Evolutionary conservation across 1,284 basidiomycete species (phyloP).

Genomic region (Porodaedalea pini): DNA sequence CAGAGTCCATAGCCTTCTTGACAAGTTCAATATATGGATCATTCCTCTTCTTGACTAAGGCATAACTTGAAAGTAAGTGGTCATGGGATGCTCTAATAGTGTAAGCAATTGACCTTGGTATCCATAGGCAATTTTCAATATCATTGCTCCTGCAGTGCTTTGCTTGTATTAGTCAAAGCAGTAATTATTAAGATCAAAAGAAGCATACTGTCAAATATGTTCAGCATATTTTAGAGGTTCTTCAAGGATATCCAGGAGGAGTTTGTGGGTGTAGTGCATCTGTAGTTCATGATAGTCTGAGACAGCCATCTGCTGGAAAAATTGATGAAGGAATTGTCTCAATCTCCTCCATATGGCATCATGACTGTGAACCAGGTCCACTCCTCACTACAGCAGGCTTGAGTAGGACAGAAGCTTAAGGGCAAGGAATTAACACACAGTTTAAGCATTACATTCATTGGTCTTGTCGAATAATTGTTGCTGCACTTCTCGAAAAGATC

Average conservation of each 20-base stretch:
- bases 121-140: conserved; percentile 13
- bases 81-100: background rate
- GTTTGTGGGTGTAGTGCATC: background rate
- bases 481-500: conserved; percentile 27
- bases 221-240: background rate
- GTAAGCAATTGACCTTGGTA: background rate
- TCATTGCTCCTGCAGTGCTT: background rate
- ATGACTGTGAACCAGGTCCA: conserved; percentile 10
- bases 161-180: background rate
- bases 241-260: background rate
- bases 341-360: conserved; percentile 9
- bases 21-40: conserved; percentile 14
- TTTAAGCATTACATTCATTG: conserved; percentile 18
- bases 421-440: background rate
- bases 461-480: conserved; percentile 25
- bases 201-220: conserved; percentile 2
- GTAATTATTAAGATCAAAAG: background rate
- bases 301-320: background rate
- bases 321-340: conserved; percentile 1
- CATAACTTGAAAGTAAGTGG: background rate
- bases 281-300: background rate
- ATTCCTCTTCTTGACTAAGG: conserved; percentile 3
- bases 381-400: background rate
- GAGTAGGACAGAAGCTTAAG: background rate
- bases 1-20: conserved; percentile 14